Evolutionary conservation across 1,284 basidiomycete species (phyloP), one percentile per base, ranked within the genome.

Genomic region (Fistulina hepatica): DNA sequence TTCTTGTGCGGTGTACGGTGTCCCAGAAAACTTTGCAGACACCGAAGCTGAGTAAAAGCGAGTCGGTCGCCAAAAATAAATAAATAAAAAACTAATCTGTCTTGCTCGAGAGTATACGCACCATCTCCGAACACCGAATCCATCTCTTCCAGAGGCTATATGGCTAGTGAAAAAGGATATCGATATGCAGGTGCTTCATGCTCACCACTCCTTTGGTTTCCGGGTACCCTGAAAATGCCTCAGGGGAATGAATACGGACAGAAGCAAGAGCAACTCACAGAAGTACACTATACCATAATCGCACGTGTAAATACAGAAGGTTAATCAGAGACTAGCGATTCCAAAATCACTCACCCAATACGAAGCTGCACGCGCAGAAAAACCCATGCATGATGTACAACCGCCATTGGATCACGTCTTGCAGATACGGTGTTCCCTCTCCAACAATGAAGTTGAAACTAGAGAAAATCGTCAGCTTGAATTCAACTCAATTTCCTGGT

Each of bases 331-430:
- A n/a, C n/a, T n/a, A n/a, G n/a, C n/a, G n/a, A n/a, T n/a, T n/a
- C n/a, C n/a, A n/a, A n/a, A n/a, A n/a, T n/a, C n/a, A 59, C 67
- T 51, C 49, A 73, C 76, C 81, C 21, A 91, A 63, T 25, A 91
- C 65, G 52, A 94, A 91, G 48, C 88, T 90, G 52, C 81, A 77
- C 10, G 76, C 71, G 55, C 91, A 92, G 63, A 93, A 93, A 62
- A 90, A 90, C 10, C 85, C 90, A 51, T 94, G 90, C 84, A 97
- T 91, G 1, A 88, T 85, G 60, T 97, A 97, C 38, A 97, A 61
- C 35, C 86, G 71, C 92, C 93, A 97, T 16, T 73, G 71, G 49
- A 97, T 95, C 24, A 73, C 60, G 46, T 93, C 88, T 60, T 95
- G 91, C 35, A 97, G 65, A 35, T 81, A 70, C 1, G 92, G 92